Evolutionary conservation across 2,329 filamentous ascomycete species (phyloP), one percentile per base, ranked within the genome.

Genomic region (Penicillium brevicompactum): DNA sequence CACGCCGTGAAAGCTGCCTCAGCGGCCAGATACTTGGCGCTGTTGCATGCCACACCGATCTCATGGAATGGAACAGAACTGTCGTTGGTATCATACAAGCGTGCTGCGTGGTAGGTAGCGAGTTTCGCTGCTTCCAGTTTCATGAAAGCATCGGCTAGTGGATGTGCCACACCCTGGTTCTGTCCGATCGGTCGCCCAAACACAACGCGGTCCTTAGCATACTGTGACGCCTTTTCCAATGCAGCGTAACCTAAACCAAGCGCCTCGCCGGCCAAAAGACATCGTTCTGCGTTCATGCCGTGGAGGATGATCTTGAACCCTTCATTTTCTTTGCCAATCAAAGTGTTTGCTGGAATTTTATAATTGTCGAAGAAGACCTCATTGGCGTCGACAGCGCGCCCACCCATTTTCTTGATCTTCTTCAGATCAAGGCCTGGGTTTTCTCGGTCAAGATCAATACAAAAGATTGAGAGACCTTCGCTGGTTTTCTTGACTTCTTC

Each of bases 361-460:
- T 92, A 95, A 61, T 87, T 84, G 70, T 94, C 89, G 69, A 95
- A 94, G 72, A 95, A 95, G 1, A 95, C 87, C 68, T 94, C 89
- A 62, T 95, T 95, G 0, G 90, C 89, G 65, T 94, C 90, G 1
- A 95, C 85, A 0, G 90, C 89, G 11, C 89, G 79, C 0, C 90
- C 89, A 8, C 91, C 91, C 90, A 95, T 94, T 71, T 95, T 95
- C 72, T 84, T 86, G 63, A 95, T 95, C 67, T 78, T 84, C 42
- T 84, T 84, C 67, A 94, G 77, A 9, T 88, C 83, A 1, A 93
- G 76, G 0, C 84, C 84, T 0, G 87, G 82, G 4, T 81, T 75
- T 0, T 68, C 68, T 21, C 81, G 81, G 69, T 93, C 84, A 4
- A 95, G 80, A 55, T 90, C 85, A 55, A 95, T 91, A 66, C 87